Evolutionary conservation across 2,329 filamentous ascomycete species (phyloP).

Genomic region (Neopestalotiopsis clavispora): DNA sequence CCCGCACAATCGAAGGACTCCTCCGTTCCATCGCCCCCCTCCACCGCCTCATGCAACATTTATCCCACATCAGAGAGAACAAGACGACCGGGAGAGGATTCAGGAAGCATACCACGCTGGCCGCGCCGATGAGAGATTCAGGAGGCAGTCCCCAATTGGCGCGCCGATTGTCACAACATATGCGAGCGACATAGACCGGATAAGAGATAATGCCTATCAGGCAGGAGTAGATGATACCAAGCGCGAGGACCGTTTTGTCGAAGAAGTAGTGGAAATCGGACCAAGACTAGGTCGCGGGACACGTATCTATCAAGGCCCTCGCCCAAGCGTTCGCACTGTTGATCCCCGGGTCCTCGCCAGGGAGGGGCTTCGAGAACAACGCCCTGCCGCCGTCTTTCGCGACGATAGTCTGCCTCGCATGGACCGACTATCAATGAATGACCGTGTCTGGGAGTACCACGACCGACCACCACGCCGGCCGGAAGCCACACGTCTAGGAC

Average conservation of each 20-base stretch:
- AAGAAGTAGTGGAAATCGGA: not conserved
- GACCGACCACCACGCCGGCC: not conserved
- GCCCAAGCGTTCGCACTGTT: not conserved
- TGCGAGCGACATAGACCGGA: slow-evolving; percentile 16
- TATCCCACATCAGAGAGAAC: not conserved
- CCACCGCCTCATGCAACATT: not conserved
- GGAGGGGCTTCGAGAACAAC: not conserved
- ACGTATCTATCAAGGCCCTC: not conserved
- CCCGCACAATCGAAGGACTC: not conserved
- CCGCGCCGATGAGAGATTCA: slow-evolving; percentile 4
- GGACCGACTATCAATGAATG: slow-evolving; percentile 9
- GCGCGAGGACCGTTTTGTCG: not conserved
- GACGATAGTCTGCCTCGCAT: not conserved
- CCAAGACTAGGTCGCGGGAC: slow-evolving; percentile 3
- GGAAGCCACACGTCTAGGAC: not conserved
- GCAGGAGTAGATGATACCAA: not conserved
- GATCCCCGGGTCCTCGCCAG: not conserved
- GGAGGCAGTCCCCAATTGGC: not conserved
- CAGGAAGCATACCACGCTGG: slow-evolving; percentile 6
- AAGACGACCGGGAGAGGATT: slow-evolving; percentile 10
- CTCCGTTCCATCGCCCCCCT: not conserved
- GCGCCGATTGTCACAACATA: not conserved
- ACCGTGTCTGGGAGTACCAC: not conserved
- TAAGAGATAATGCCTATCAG: slow-evolving; percentile 8
- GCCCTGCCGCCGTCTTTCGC: not conserved